phyloP scores from a whole-genome alignment of 768 basidiomycete genomes.

The Neoboletus brunneissimus region DNA sequence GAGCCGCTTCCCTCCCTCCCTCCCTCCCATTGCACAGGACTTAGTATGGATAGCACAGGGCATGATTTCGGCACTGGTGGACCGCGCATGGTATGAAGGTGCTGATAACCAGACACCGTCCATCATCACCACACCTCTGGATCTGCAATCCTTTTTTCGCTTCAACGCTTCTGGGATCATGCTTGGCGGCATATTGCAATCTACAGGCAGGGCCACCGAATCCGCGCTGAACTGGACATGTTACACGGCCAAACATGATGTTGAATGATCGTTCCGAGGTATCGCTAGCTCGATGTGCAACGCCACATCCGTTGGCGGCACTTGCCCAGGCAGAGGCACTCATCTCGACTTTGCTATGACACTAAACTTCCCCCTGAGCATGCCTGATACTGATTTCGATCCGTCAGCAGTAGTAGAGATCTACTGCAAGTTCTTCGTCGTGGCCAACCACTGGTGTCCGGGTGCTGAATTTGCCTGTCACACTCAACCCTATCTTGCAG shows the following conservation, averaged over 20 bases:
- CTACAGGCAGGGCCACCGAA: not conserved
- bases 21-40: too few species aligned
- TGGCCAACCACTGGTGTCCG: too few species aligned
- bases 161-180: not conserved
- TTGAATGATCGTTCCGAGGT: too few species aligned
- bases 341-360: not conserved
- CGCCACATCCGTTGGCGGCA: not conserved
- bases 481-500: too few species aligned
- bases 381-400: not conserved
- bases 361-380: not conserved
- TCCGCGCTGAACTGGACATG: not conserved
- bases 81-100: too few species aligned
- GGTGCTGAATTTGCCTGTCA: too few species aligned
- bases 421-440: not conserved
- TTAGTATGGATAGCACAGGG: too few species aligned
- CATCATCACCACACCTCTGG: too few species aligned
- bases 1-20: too few species aligned
- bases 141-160: too few species aligned
- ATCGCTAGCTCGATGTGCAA: not conserved
- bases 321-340: not conserved
- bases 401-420: not conserved
- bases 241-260: not conserved
- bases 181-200: not conserved
- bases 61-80: too few species aligned
- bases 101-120: too few species aligned